Conservation (phyloP, 768 basidiomycete species). For the Peribolospora baueri region DNA sequence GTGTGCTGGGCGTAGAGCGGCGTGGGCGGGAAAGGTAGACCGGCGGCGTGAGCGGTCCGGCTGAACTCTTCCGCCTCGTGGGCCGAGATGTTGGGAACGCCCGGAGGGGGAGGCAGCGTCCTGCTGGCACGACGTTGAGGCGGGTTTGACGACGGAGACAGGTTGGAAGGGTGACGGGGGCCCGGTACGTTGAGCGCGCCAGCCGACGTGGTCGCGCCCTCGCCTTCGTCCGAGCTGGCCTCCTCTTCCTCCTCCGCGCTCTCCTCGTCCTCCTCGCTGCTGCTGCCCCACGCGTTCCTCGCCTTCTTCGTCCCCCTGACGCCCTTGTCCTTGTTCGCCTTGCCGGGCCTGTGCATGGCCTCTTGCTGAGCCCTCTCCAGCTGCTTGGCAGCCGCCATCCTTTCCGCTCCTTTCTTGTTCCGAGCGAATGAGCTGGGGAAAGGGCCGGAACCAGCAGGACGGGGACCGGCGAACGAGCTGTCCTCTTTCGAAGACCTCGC, state of each 20-base stretch:
- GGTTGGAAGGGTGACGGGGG: no score
- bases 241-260: slow-evolving; percentile 44
- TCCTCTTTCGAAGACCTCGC: no score
- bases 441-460: slow-evolving; percentile 18
- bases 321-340: slow-evolving; percentile 16
- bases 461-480: slow-evolving; percentile 3
- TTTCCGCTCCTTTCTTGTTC: slow-evolving; percentile 55
- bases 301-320: slow-evolving; percentile 23
- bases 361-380: slow-evolving; percentile 61
- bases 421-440: slow-evolving; percentile 74
- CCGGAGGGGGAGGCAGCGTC: no score
- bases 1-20: no score
- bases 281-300: slow-evolving; percentile 33
- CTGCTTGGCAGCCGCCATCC: slow-evolving; percentile 60
- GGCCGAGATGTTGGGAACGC: no score
- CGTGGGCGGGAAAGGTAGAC: no score
- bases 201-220: neutral
- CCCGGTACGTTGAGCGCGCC: no score
- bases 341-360: slow-evolving; percentile 48
- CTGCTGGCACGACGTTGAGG: no score
- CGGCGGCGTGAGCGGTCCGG: no score
- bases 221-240: slow-evolving; percentile 12
- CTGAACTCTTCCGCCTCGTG: no score
- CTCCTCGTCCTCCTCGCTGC: slow-evolving; percentile 58
- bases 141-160: no score